These are phyloP conservation scores for Bryoglossum gracile DNA, from an alignment of 495 filamentous ascomycete species.

Conservation along the genomic window DNA sequence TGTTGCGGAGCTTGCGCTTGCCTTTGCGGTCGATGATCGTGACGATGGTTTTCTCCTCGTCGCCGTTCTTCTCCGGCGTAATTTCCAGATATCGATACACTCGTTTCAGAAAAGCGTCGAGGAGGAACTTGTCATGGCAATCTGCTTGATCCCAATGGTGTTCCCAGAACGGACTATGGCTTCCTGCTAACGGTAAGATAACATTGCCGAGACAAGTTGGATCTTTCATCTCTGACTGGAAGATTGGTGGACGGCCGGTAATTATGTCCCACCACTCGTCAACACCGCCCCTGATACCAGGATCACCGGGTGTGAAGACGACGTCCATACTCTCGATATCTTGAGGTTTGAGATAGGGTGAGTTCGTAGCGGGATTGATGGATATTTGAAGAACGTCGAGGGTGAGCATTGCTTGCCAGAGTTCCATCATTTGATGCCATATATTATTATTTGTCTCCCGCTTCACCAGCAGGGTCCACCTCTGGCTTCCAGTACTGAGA, in stretches of 20 bases:
- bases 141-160: not conserved
- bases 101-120: conserved; percentile 26
- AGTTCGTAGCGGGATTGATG: not conserved
- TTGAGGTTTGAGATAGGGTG: conserved; percentile 10
- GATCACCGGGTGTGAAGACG: conserved; percentile 29
- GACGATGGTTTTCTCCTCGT: conserved; percentile 2
- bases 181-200: conserved; percentile 32
- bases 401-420: conserved; percentile 27
- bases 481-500: not conserved
- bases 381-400: conserved; percentile 27
- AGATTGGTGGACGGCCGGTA: conserved; percentile 13
- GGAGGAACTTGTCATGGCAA: conserved; percentile 23
- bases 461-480: not conserved
- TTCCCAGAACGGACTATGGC: conserved; percentile 30
- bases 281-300: conserved; percentile 25
- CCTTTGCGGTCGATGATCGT: conserved; percentile 29
- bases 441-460: conserved; percentile 16
- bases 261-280: conserved; percentile 30
- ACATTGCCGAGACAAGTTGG: conserved; percentile 24
- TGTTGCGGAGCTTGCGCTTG: conserved; percentile 23
- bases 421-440: conserved; percentile 35
- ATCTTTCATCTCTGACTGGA: conserved; percentile 16
- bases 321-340: conserved; percentile 26
- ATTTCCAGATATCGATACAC: conserved; percentile 21
- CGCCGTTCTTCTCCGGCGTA: not conserved